Base-by-base conservation (phyloP, 495 filamentous ascomycete species). In the Daldinia loculata region DNA sequence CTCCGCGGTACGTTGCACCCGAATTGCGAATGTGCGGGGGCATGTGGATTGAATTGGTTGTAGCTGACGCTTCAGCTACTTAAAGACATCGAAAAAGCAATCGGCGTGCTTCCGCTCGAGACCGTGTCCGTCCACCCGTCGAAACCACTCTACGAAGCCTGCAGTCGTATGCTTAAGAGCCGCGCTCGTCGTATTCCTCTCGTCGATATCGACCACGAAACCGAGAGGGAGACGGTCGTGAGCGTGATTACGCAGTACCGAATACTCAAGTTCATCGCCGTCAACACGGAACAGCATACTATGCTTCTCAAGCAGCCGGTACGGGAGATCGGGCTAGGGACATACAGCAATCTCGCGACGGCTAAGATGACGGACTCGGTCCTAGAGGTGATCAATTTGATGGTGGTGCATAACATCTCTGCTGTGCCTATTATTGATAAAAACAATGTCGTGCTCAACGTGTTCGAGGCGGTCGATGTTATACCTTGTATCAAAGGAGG, bases 201-300 rank as follows among this genome's bases (percentile, higher is more conserved):
- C 14, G 92, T 99, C 36, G 96, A 97, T 74, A 85, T 92, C 55
- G 95, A 99, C 77, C 94, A 97, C 77, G 96, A 99, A 80, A 98
- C 95, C 7, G 89, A 91, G 58, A 88, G 94, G 53, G 87, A 95
- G 67, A 95, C 94, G 84, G 95, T 99, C 2, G 92, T 98, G 60
- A 97, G 93, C 71, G 95, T 99, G 34, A 89, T 99, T 41, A 99
- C 95, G 12, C 95, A 99, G 79, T 99, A 98, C 78, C 90, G 95
- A 55, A 98, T 99, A 69, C 86, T 99, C 61, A 98, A 98, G 77
- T 99, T 99, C 74, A 94, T 99, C 38, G 94, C 96, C 11, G 95
- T 99, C 82, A 85, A 85, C 74, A 99, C 98, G 77, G 94, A 98
- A 36, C 87, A 87, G 55, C 90, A 98, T 78, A 98, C 94, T 8